These are phyloP conservation scores for Jamesozyma gamospora DNA, from an alignment of 805 yeast species.

Conservation along the genomic window DNA sequence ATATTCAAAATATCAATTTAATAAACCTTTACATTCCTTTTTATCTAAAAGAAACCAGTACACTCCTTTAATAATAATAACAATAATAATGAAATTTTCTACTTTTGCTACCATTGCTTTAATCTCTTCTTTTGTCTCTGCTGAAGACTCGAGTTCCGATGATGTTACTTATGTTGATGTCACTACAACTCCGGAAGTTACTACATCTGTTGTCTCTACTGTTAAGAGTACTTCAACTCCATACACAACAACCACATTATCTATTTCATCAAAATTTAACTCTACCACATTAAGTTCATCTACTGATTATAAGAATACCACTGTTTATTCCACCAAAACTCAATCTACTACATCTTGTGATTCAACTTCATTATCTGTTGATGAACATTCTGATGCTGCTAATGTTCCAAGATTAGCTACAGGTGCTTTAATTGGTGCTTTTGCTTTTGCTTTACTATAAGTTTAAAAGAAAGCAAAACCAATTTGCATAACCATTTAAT, in stretches of 20 bases:
- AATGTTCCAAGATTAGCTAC: constrained; percentile 6
- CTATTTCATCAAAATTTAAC: constrained; percentile 1
- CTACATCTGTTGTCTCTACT: constrained; percentile 39
- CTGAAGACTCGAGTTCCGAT: constrained; percentile 16
- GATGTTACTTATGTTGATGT: constrained; percentile 37
- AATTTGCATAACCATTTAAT: no score
- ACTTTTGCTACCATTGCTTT: constrained; percentile 5
- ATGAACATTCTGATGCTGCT: constrained; percentile 2
- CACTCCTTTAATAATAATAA: not conserved
- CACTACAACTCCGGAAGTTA: constrained; percentile 41
- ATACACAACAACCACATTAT: constrained; percentile 5
- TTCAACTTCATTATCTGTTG: constrained; percentile 5
- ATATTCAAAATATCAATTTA: no score
- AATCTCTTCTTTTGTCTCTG: constrained; percentile 15
- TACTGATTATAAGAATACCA: not conserved
- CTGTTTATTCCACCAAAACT: not conserved
- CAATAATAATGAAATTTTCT: constrained; percentile 8
- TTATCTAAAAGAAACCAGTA: no score
- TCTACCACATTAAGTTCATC: constrained; percentile 3
- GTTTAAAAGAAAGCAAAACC: no score
- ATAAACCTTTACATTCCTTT: no score
- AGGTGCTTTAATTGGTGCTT: constrained; percentile 8
- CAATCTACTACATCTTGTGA: constrained; percentile 2
- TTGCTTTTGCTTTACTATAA: constrained; percentile 7
- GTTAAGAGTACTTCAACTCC: constrained; percentile 31